Evolutionary conservation across 306 rosid genomes (phyloP).

Genomic region (Pterocarpus santalinus): DNA sequence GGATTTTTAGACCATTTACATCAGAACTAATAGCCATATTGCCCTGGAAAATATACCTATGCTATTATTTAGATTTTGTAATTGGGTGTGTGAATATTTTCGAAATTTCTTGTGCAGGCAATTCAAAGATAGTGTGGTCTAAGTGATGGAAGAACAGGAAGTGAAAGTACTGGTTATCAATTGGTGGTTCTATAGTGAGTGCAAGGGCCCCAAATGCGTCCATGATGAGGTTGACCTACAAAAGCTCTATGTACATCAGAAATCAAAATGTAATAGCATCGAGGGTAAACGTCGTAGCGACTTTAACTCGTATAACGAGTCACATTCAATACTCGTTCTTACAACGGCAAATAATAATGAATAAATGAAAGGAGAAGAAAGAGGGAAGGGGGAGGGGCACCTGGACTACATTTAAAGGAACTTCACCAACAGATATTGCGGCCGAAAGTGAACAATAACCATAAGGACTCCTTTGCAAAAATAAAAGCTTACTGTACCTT

Average conservation of each 20-base stretch:
- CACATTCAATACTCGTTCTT: not conserved
- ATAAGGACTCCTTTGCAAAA: no score
- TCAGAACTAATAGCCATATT: no score
- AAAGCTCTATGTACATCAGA: conserved; percentile 64
- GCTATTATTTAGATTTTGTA: no score
- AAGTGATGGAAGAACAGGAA: no score
- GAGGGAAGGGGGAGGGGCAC: conserved; percentile 48
- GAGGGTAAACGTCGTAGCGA: no score
- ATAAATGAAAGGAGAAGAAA: not conserved
- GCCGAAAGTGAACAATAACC: conserved; percentile 40
- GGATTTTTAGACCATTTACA: no score
- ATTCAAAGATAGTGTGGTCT: no score
- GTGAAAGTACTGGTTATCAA: conserved; percentile 47
- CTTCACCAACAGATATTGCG: conserved; percentile 76
- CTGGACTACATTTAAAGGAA: conserved; percentile 93
- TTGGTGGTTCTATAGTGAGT: conserved; percentile 98
- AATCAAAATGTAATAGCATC: not conserved
- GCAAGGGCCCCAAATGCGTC: conserved; percentile 98
- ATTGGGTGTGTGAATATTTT: no score
- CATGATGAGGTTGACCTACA: conserved; percentile 98
- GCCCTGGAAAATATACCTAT: no score
- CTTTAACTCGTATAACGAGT: not conserved
- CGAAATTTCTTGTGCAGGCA: conserved; percentile 39
- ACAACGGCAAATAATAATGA: not conserved
- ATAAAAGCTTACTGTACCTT: no score